Evolutionary conservation across 2,329 filamentous ascomycete species (phyloP).

Genomic region (Arthroderma sp.): DNA sequence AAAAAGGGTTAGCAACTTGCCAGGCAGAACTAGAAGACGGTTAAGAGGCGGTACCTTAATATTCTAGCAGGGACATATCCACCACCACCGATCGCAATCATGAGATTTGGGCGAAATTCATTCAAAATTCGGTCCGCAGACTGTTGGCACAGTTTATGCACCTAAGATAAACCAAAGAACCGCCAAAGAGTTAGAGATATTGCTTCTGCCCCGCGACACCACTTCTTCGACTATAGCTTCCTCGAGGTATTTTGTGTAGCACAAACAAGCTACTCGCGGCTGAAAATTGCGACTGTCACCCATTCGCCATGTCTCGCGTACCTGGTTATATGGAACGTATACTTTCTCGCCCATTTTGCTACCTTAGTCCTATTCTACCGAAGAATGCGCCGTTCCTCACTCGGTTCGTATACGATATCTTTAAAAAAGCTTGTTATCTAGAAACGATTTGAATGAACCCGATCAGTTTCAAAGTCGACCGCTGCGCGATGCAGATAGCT

Average conservation of each 20-base stretch:
- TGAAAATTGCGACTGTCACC: neutral
- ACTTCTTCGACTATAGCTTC: neutral
- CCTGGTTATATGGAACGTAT: constrained; percentile 87
- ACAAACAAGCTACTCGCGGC: neutral
- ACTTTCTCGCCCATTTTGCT: constrained; percentile 66
- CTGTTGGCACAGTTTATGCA: constrained; percentile 93
- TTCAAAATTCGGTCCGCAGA: constrained; percentile 69
- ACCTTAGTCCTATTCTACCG: neutral
- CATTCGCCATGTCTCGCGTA: constrained; percentile 32
- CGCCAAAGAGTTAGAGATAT: neutral
- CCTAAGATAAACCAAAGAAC: constrained; percentile 39
- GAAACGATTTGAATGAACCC: too few relatives aligned
- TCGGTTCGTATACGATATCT: too few relatives aligned
- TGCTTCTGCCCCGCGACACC: neutral
- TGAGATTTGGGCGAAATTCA: constrained; percentile 82
- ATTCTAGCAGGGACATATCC: constrained; percentile 96
- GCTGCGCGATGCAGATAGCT: too few relatives aligned
- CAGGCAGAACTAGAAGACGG: neutral
- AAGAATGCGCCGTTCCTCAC: too few relatives aligned
- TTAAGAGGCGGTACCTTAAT: constrained; percentile 46
- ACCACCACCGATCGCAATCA: constrained; percentile 96
- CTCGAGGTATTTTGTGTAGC: neutral
- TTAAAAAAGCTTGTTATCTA: too few relatives aligned
- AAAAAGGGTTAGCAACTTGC: constrained; percentile 3
- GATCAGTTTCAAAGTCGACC: too few relatives aligned